These are phyloP conservation scores for Echinosophora koreensis DNA, from an alignment of 306 rosid species.

Conservation along the genomic window DNA sequence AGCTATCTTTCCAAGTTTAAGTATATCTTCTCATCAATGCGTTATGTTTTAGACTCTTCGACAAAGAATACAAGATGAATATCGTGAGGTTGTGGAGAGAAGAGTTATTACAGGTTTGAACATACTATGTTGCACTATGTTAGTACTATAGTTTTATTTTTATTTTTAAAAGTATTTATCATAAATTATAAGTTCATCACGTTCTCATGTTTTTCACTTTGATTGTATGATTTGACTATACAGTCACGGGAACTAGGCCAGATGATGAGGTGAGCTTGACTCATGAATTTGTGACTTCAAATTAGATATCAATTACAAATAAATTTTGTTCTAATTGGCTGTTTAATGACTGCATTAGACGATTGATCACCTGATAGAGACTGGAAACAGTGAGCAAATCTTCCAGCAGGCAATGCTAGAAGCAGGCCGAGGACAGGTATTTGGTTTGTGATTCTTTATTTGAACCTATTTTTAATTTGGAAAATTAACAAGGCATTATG, in stretches of 20 bases:
- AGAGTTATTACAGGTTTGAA: constrained; percentile 93
- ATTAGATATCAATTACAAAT: constrained; percentile 8
- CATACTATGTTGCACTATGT: constrained; percentile 19
- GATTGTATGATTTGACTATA: constrained; percentile 45
- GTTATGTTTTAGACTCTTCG: constrained; percentile 73
- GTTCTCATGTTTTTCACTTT: constrained; percentile 41
- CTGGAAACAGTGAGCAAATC: constrained; percentile 97
- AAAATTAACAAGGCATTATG: constrained; percentile 20
- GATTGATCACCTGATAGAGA: constrained; percentile 90
- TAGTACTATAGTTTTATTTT: neutral
- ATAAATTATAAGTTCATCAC: constrained; percentile 33
- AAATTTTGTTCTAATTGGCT: constrained; percentile 48
- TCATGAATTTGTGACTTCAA: constrained; percentile 40
- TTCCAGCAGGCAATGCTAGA: constrained; percentile 90
- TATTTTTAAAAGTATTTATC: neutral
- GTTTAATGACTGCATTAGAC: constrained; percentile 61
- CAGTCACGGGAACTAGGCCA: constrained; percentile 95
- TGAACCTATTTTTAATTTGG: neutral
- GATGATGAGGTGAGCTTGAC: constrained; percentile 86
- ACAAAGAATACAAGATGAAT: constrained; percentile 96
- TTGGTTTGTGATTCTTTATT: constrained; percentile 21
- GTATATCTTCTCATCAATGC: constrained; percentile 42
- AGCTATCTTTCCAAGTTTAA: constrained; percentile 35
- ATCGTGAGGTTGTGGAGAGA: constrained; percentile 99
- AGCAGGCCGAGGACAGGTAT: constrained; percentile 93